Base-by-base conservation (phyloP, 768 basidiomycete genomes). In the Termitomyces heimii region DNA sequence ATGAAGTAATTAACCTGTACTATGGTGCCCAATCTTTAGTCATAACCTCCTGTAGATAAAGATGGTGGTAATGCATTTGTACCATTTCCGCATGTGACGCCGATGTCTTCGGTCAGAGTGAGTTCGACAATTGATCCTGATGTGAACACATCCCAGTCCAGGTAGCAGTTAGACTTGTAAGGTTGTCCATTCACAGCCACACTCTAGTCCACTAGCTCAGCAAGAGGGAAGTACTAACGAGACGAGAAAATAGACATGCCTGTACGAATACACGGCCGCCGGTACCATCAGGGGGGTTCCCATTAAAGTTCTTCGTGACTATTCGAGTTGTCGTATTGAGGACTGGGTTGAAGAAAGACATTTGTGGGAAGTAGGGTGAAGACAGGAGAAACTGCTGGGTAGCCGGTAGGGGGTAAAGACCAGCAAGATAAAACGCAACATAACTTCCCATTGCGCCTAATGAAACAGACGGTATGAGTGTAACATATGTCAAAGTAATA, bases 61-160 rank as follows among this genome's bases (percentile, higher is more conserved):
- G 84, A 85, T 2, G 84, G 83, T 0, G 84, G 84, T 37, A 85
- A 64, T 1, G 81, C 79, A 35, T 67, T 65, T 20, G 68, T 39
- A 7, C 73, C 77, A 3, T 64, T 68, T 16, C 84, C 84, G 65
- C 84, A 86, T 1, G 75, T 71, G 6, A 81, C 74, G 31, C 70
- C 75, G 57, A 82, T 79, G 63, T 84, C 75, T 56, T 77, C 72
- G 5, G 82, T 81, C 55, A 86, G 64, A 45, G 81, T 77, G 32
- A 86, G 68, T 64, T 82, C 83, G 34, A 86, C 73, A 26, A 76
- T 68, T 1, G 81, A 75, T 8, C 82, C 82, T 4, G 65, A 69
- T 24, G 71, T 72, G 61, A 85, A 86, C n/a, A 80, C 78, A 50
- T 83, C 82, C 83, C 83, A 86, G 31, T 85, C 83, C 47, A 86